These are phyloP conservation scores for Neonectria hederae DNA, from an alignment of 2,329 filamentous ascomycete genomes.

Conservation along the genomic window DNA sequence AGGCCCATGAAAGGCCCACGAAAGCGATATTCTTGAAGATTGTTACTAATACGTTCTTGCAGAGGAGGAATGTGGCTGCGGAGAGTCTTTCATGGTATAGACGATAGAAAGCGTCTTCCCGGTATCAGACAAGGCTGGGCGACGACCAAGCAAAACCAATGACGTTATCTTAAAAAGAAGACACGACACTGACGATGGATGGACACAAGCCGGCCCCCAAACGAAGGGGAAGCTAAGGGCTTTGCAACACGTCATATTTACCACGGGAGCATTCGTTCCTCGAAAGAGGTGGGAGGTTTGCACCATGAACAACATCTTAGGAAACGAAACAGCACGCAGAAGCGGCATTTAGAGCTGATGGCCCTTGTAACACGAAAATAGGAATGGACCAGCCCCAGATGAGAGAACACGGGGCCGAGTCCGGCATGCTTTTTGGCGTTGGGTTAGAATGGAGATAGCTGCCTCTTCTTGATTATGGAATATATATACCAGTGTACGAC, in stretches of 20 bases:
- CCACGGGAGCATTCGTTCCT: background rate
- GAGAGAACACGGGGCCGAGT: conserved; percentile 9
- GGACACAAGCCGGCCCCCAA: conserved; percentile 9
- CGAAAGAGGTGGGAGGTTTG: background rate
- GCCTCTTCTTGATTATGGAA: conserved; percentile 24
- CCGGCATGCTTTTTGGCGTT: conserved; percentile 42
- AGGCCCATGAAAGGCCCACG: too few species aligned
- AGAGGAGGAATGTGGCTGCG: conserved; percentile 97
- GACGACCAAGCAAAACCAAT: conserved; percentile 3
- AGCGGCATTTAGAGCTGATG: conserved; percentile 27
- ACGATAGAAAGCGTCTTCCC: background rate
- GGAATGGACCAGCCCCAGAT: conserved; percentile 18
- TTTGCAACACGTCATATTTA: conserved; percentile 6
- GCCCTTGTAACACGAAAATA: conserved; percentile 35
- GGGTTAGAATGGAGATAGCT: conserved; percentile 36
- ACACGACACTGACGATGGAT: conserved; percentile 26
- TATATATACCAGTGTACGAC: conserved; percentile 29
- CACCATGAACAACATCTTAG: background rate
- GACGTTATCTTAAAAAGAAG: conserved; percentile 22
- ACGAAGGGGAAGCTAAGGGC: background rate
- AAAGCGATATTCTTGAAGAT: background rate
- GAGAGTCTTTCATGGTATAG: conserved; percentile 92
- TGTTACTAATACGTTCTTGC: conserved; percentile 45
- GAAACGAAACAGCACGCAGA: conserved; percentile 26
- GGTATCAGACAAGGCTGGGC: background rate